Base-by-base conservation (phyloP, 768 basidiomycete genomes). In the Boletus bicolor region DNA sequence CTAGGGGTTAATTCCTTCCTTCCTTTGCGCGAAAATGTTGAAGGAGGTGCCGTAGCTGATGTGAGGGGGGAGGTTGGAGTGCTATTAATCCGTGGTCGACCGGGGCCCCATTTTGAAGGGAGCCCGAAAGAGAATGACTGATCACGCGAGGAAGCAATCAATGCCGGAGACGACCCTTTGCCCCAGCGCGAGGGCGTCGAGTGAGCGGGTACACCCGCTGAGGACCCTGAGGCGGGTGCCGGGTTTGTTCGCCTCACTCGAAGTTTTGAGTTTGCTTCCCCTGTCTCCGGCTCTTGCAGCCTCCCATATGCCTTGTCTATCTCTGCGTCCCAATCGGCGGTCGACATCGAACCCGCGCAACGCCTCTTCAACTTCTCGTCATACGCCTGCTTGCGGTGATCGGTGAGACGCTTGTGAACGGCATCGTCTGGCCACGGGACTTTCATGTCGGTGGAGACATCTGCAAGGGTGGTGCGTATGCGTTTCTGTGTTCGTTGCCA, bases 381-480 rank as follows among this genome's bases (percentile, higher is more conserved):
- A 49, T 73, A 78, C 0, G 76, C 81, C 57, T 82, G 79, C 3
- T 65, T 65, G 30, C 74, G 74, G 2, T 79, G 70, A 15, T 69
- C 70, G 0, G 81, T 82, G 41, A 70, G 64, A 1, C 71, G 74
- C 53, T 79, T 77, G 55, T 72, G 68, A 53, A 81, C 70, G 6
- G 78, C 71, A 51, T 81, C 75, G 6, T 73, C 64, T 4, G 76
- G 73, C 63, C 76, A 73, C 0, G 61, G 47, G 14, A 80, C 63
- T 0, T 71, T 67, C 53, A 84, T 75, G 44, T 75, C 75, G 10
- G 72, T 59, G 6, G 72, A 70, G 15, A 61, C 58, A 3, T 57
- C 53, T 2, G 76, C 77, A 5, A 72, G 50, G 10, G 54, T 38
- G 0, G 28, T 50, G 9, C 79, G 73, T 21, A 61, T 59, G n/a